Percentiles rank a stretch among this genome's conserved stretches.
These are phyloP conservation scores for Odontarrhena argentea DNA, from an alignment of 345 rosid genomes.

Conservation along the genomic window DNA sequence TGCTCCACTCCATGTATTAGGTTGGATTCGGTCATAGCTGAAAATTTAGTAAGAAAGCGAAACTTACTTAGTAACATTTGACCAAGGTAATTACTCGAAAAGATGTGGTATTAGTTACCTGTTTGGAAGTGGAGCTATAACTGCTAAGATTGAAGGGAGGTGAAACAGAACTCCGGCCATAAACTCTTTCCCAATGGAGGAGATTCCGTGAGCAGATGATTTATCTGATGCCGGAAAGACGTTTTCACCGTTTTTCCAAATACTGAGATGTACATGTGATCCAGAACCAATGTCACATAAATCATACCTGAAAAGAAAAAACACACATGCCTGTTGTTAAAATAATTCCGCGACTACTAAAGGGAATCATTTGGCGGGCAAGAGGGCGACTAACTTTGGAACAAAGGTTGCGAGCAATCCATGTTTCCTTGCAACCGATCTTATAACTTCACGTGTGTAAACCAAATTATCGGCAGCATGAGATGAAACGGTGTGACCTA, in stretches of 20 bases:
- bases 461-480: slow-evolving; percentile 84
- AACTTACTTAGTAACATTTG: neutral
- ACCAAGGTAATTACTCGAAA: neutral
- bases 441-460: slow-evolving; percentile 75
- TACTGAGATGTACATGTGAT: slow-evolving; percentile 89
- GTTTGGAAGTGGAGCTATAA: slow-evolving; percentile 89
- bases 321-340: slow-evolving; percentile 7
- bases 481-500: slow-evolving; percentile 59
- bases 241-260: slow-evolving; percentile 78
- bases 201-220: slow-evolving; percentile 74
- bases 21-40: slow-evolving; percentile 94
- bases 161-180: slow-evolving; percentile 94
- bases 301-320: slow-evolving; percentile 57
- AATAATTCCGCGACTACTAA: slow-evolving; percentile 6
- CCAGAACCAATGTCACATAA: slow-evolving; percentile 91
- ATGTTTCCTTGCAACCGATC: slow-evolving; percentile 82
- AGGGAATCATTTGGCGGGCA: neutral
- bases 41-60: neutral
- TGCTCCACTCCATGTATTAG: slow-evolving; percentile 96
- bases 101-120: slow-evolving; percentile 45
- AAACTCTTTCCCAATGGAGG: slow-evolving; percentile 68
- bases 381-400: slow-evolving; percentile 70
- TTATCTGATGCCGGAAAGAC: slow-evolving; percentile 70
- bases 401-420: slow-evolving; percentile 82
- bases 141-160: slow-evolving; percentile 84